Evolutionary conservation across 306 rosid species (phyloP), one percentile per base, ranked within the genome.

Genomic region (Cucurbita pepo): DNA sequence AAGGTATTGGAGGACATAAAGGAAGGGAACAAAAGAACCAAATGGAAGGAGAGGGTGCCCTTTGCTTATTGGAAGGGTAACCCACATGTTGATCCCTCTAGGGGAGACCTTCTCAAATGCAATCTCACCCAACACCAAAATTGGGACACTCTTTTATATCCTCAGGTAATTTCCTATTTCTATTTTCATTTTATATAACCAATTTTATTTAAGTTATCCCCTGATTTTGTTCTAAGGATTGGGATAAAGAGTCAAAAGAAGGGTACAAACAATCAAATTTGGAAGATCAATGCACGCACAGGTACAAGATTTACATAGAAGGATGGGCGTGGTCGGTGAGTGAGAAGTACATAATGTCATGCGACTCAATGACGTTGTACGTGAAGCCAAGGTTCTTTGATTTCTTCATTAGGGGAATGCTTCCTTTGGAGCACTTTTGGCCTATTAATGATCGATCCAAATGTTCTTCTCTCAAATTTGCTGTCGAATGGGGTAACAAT

Each of bases 51-150:
- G 5, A 93, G 96, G 70, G 80, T 76, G n/a, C 94, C 97, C 3
- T 90, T 84, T 21, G 97, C 97, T 36, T 87, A 87, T 69, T 90
- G 97, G 97, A 93, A 61, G 77, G 97, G 98, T n/a, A 93, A 93
- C 77, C 97, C 96, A 37, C 0, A 10, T 54, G 98, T 93, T 38
- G 81, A 90, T 58, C 57, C 81, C 44, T 79, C 87, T 1, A 80
- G 98, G 41, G 62, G 19, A 73, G 86, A 88, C 73, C 91, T 93
- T 76, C 37, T 93, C 83, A 81, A 72, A n/a, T 93, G 98, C 77
- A 93, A 90, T 73, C 90, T 70, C 72, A 75, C 96, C 1, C 47
- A 72, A 0, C 34, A 87, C 77, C 53, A 78, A 69, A 88, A 90
- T 11, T 93, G 94, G 96, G 84, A 87, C 71, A 81, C 87, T 62